Conservation (phyloP, 345 rosid species). For the Acer yangbiense region DNA sequence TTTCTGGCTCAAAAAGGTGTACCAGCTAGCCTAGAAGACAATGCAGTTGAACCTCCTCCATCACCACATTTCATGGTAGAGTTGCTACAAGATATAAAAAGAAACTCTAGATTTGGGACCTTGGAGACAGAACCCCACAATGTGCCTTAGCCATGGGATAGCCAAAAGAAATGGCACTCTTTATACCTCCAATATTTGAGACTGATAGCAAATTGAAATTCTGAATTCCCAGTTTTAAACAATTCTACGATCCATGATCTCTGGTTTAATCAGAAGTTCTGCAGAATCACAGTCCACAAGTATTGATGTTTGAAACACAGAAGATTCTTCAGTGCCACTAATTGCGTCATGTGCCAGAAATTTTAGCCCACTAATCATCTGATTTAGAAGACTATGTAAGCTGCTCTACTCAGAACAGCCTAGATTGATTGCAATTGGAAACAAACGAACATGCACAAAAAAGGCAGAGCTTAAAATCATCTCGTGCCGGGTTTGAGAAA, state of each 20-base stretch:
- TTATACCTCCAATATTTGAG: conserved; percentile 71
- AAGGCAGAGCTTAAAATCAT: conserved; percentile 65
- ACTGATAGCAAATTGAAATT: conserved; percentile 61
- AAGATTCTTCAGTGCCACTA: conserved; percentile 31
- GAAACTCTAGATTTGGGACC: conserved; percentile 57
- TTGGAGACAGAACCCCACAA: conserved; percentile 72
- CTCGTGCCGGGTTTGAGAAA: conserved; percentile 57
- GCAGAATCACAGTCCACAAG: conserved; percentile 57
- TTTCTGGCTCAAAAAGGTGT: too few species aligned
- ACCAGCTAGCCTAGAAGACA: conserved; percentile 90
- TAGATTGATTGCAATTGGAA: conserved; percentile 45
- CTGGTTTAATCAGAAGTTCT: conserved; percentile 68
- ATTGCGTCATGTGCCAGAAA: conserved; percentile 32
- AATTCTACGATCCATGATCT: conserved; percentile 74
- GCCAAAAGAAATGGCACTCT: conserved; percentile 13
- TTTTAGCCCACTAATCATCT: conserved; percentile 48
- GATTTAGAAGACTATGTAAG: conserved; percentile 48
- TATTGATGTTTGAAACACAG: conserved; percentile 56
- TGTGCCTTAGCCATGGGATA: conserved; percentile 72
- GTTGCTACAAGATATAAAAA: conserved; percentile 78
- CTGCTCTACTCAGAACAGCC: conserved; percentile 49
- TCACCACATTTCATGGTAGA: conserved; percentile 87
- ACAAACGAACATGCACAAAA: conserved; percentile 58
- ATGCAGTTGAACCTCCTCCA: conserved; percentile 94
- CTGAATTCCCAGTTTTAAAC: conserved; percentile 58